Conservation (phyloP, 768 basidiomycete species). For the Tulasnella sp. region DNA sequence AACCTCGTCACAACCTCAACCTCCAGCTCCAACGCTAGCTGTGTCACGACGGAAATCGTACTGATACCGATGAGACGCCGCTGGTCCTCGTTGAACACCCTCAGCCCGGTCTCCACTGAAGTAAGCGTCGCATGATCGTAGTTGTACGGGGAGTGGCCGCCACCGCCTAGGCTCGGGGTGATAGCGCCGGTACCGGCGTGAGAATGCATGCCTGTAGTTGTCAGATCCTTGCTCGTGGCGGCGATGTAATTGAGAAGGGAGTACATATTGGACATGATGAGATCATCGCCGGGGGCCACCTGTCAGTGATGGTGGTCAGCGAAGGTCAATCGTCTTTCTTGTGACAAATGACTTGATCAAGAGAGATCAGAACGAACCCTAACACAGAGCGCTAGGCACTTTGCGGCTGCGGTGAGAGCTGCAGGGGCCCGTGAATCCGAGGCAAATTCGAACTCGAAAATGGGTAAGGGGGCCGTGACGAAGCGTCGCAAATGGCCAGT, state of each 20-base stretch:
- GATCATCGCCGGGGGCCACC: slow-evolving; percentile 78
- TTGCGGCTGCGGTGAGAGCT: slow-evolving; percentile 73
- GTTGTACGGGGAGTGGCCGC: slow-evolving; percentile 17
- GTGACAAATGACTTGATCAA: neutral
- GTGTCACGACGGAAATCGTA: slow-evolving; percentile 83
- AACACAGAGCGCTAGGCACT: slow-evolving; percentile 82
- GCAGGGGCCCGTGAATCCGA: slow-evolving; percentile 63
- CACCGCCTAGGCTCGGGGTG: neutral
- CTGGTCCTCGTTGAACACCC: slow-evolving; percentile 70
- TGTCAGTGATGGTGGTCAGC: slow-evolving; percentile 24
- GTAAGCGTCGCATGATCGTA: slow-evolving; percentile 43
- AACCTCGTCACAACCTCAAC: slow-evolving; percentile 81
- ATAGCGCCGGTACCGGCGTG: neutral
- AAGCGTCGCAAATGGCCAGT: slow-evolving; percentile 74
- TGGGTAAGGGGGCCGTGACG: slow-evolving; percentile 73
- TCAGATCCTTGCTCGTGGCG: slow-evolving; percentile 41
- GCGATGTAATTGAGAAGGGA: slow-evolving; percentile 89
- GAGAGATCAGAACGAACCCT: slow-evolving; percentile 37
- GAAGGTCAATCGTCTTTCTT: slow-evolving; percentile 9
- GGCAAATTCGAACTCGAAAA: slow-evolving; percentile 78
- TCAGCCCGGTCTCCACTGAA: slow-evolving; percentile 50
- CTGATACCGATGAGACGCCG: slow-evolving; percentile 76
- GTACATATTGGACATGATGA: slow-evolving; percentile 92
- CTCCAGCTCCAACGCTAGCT: slow-evolving; percentile 75
- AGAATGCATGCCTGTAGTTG: neutral